These are phyloP conservation scores for Pythium scleroteichum DNA, from an alignment of 352 stramenopile species.

Conservation along the genomic window DNA sequence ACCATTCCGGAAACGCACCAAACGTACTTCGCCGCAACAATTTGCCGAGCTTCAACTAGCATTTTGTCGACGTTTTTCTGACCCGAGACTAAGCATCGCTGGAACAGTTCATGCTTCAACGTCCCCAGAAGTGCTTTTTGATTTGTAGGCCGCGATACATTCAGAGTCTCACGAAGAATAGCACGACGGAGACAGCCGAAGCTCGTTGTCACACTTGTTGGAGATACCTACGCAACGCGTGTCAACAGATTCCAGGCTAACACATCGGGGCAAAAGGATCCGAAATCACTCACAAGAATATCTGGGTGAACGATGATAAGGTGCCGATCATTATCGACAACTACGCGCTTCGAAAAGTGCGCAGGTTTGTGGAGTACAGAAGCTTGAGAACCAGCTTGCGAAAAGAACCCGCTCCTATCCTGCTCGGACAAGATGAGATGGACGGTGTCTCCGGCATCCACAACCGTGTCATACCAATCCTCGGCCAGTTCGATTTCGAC, in stretches of 20 bases:
- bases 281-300: constrained; percentile 52
- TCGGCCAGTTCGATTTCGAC: constrained; percentile 58
- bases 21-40: constrained; percentile 78
- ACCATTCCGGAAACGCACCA: constrained; percentile 4
- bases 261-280: not conserved
- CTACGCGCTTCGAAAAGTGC: not conserved
- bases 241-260: not conserved
- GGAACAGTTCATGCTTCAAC: constrained; percentile 86
- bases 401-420: constrained; percentile 47
- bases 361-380: not conserved
- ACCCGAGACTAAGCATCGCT: constrained; percentile 47
- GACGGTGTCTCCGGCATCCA: constrained; percentile 76
- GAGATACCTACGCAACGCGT: constrained; percentile 53
- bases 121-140: constrained; percentile 70
- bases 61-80: constrained; percentile 38
- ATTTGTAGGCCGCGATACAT: constrained; percentile 56
- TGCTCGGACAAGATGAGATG: constrained; percentile 76
- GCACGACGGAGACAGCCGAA: constrained; percentile 70
- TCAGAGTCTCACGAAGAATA: constrained; percentile 66
- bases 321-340: constrained; percentile 44
- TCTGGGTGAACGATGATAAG: constrained; percentile 74
- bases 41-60: constrained; percentile 39
- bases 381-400: constrained; percentile 11
- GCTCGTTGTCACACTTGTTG: constrained; percentile 78
- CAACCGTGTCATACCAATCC: constrained; percentile 76